phyloP scores from a whole-genome alignment of 2,329 filamentous ascomycete genomes.

The Ceratocystis cacaofunesta region DNA sequence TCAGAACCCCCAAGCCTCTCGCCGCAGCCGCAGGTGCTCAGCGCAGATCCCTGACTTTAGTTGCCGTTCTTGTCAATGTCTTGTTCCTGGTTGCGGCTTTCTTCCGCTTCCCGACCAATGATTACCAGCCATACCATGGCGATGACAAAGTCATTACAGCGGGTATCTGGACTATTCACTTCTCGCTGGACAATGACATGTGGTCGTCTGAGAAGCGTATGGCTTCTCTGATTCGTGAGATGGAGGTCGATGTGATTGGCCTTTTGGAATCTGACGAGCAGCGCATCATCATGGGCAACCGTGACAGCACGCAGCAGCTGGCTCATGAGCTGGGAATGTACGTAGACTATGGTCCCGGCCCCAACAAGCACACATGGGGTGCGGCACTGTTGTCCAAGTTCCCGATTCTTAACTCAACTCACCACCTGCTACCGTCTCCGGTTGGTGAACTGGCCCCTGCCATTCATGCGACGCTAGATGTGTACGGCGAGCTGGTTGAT shows the following conservation, averaged over 20 bases:
- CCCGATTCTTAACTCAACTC: constrained; percentile 90
- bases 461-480: constrained; percentile 89
- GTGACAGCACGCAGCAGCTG: constrained; percentile 86
- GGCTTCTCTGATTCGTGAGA: constrained; percentile 75
- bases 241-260: constrained; percentile 97
- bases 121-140: constrained; percentile 80
- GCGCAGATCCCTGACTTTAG: constrained; percentile 37
- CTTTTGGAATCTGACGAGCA: constrained; percentile 85
- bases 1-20: constrained; percentile 14
- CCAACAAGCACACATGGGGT: constrained; percentile 98
- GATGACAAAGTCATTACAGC: constrained; percentile 80
- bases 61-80: constrained; percentile 62
- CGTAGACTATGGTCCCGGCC: constrained; percentile 89
- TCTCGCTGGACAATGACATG: constrained; percentile 96
- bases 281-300: constrained; percentile 98
- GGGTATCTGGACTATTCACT: constrained; percentile 98
- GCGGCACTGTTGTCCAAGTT: constrained; percentile 88
- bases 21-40: constrained; percentile 25
- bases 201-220: constrained; percentile 93
- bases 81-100: constrained; percentile 70
- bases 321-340: constrained; percentile 98
- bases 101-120: constrained; percentile 78
- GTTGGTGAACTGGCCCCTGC: constrained; percentile 90
- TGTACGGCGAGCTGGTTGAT: constrained; percentile 79
- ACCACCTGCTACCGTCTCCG: constrained; percentile 84